Base-by-base conservation (phyloP, 495 filamentous ascomycete genomes). In the Hypoxylon intermedium region DNA sequence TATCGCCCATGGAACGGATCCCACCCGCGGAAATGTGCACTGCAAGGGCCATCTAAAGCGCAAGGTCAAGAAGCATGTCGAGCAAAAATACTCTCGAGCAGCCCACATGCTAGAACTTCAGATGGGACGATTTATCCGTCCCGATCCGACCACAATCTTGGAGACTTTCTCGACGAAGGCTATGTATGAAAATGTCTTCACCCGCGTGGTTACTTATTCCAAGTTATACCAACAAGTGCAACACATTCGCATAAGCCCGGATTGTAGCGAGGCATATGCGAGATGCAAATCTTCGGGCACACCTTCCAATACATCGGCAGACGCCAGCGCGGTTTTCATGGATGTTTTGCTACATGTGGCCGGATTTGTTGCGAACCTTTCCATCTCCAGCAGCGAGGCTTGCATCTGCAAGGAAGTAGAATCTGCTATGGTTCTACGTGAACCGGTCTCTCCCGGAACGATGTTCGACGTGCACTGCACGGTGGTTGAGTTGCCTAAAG, bases 341-440 rank as follows among this genome's bases (percentile, higher is more conserved):
- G 48, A 52, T 26, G 21, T 52, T 11, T 38, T 52, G 26, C 7
- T 52, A 6, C 48, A 52, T 26, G 48, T 52, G 26, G 48, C 48
- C n/a, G 48, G 48, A 30, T 52, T 52, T 24, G 48, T 52, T 5
- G 48, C 48, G 0, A 52, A 52, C 34, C 36, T 52, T 6, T 52
- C 48, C 15, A 30, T 52, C 38, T 28, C 7, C 5, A 26, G 15
- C 21, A 19, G 26, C 21, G 48, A 52, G 36, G 48, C 38, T 11
- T 37, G 48, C 48, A 52, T 52, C 11, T 52, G 48, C 33, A 52
- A 52, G 48, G 48, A 52, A 28, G 48, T 52, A 2, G 3, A 30
- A 15, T 52, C 48, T 5, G 48, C 48, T 12, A 16, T 52, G 21
- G 48, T 52, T 28, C 21, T 52, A 5, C 36, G 48, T 18, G 21